Percentiles rank a stretch among this genome's conserved stretches.
These are phyloP conservation scores for Fusarium xylarioides DNA, from an alignment of 2,329 filamentous ascomycete genomes.

Conservation along the genomic window DNA sequence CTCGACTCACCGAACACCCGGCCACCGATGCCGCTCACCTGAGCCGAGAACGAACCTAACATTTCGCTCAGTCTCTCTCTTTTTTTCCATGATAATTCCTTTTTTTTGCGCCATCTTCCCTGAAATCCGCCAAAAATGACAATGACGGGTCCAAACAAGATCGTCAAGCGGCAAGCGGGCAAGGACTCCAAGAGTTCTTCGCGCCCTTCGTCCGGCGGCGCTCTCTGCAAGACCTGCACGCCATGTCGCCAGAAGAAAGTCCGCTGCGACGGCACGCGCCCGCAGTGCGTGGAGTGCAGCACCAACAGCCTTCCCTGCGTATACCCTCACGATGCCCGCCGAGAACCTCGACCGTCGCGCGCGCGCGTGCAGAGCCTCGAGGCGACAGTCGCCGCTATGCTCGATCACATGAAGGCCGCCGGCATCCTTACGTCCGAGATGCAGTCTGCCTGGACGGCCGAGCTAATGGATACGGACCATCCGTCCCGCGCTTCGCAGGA, in stretches of 20 bases:
- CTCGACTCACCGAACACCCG: slow-evolving; percentile 26
- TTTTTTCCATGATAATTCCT: background rate
- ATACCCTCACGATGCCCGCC: slow-evolving; percentile 48
- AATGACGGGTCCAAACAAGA: slow-evolving; percentile 40
- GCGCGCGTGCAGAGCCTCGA: slow-evolving; percentile 46
- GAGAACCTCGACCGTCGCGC: slow-evolving; percentile 45
- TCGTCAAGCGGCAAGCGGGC: slow-evolving; percentile 32
- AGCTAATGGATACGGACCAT: slow-evolving; percentile 40
- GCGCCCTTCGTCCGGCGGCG: slow-evolving; percentile 34
- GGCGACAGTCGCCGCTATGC: slow-evolving; percentile 42
- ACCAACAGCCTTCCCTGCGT: slow-evolving; percentile 42
- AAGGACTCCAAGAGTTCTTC: slow-evolving; percentile 34
- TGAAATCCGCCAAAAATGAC: background rate
- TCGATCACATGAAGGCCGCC: slow-evolving; percentile 48
- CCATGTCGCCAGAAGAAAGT: slow-evolving; percentile 50
- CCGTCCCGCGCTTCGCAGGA: slow-evolving; percentile 34
- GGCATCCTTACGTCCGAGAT: slow-evolving; percentile 42
- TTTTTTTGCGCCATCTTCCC: background rate
- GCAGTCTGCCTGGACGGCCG: slow-evolving; percentile 41
- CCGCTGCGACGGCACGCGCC: slow-evolving; percentile 47
- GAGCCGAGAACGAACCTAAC: slow-evolving; percentile 1
- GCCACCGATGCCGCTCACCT: slow-evolving; percentile 37
- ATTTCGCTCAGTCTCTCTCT: slow-evolving; percentile 6
- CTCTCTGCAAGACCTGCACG: slow-evolving; percentile 49
- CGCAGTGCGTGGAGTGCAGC: slow-evolving; percentile 46